Evolutionary conservation across 257 asterid species (phyloP), one percentile per base, ranked within the genome.

Genomic region (Oldenlandia corymbosa): DNA sequence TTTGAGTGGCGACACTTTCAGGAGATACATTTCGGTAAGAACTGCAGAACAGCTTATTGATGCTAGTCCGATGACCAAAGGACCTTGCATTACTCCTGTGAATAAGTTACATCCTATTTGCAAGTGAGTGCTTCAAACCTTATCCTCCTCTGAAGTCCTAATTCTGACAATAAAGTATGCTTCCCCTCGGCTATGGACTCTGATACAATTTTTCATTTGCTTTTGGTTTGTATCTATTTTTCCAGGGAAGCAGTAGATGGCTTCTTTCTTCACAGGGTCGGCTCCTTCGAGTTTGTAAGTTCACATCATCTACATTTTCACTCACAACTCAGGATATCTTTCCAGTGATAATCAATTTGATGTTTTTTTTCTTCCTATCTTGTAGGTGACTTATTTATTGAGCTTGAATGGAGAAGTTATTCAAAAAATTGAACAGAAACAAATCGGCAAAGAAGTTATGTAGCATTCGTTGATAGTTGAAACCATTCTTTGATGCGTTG

Each of bases 251-350:
- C 34, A 31, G 72, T 51, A 30, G 70, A 66, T 24, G 86, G 85
- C 2, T 79, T 87, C 69, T 77, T 81, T 37, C 88, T 87, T 41
- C 93, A 84, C 65, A 79, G 61, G 27, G 70, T 83, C 72, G 71
- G 73, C 65, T 63, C 86, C 21, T 53, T 79, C 47, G 93, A 83
- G 51, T 79, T 84, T 80, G 92, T 87, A 56, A 72, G 89, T 71
- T 10, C 31, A 50, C 8, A 10, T 48, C 16, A 55, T 39, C 60
- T n/a, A 4, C 46, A 68, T 39, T 14, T 53, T 20, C 1, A 16
- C 47, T 34, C 39, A 34, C 20, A 17, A 36, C 14, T 28, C 24
- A 28, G 27, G 16, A 42, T 43, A 17, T 62, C 37, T 37, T 45
- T 34, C 39, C 11, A 49, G n/a, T 32, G 28, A 55, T 30, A 4